Conservation (phyloP, 768 basidiomycete genomes). For the Leccinum boreale region DNA sequence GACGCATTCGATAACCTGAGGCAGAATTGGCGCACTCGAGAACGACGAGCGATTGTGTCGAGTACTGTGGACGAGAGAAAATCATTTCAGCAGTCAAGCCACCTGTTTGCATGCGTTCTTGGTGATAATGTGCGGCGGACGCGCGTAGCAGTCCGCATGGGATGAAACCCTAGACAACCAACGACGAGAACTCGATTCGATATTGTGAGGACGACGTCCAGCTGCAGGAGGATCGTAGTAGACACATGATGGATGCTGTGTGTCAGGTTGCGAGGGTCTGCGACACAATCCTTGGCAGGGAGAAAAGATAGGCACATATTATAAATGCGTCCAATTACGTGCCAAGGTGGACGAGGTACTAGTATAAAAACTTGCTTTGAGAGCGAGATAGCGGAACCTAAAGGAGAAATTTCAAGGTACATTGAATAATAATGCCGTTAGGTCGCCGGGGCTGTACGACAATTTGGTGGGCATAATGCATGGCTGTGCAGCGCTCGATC, state of each 20-base stretch:
- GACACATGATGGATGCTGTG: background rate
- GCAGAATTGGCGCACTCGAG: slow-evolving; percentile 3
- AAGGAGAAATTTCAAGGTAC: background rate
- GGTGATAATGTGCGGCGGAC: background rate
- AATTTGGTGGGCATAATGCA: background rate
- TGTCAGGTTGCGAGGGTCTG: background rate
- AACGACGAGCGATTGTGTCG: background rate
- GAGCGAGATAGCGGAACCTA: background rate
- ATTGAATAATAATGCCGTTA: background rate
- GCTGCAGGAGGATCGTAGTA: background rate
- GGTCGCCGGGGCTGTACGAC: background rate
- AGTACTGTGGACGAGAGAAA: background rate
- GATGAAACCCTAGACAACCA: slow-evolving; percentile 4
- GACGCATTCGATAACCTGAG: background rate
- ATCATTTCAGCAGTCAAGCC: background rate
- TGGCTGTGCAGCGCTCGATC: slow-evolving; percentile 4
- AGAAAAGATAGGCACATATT: background rate
- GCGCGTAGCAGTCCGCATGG: background rate
- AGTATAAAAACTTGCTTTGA: background rate
- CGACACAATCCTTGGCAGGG: background rate
- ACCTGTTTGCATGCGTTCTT: background rate
- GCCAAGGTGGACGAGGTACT: background rate
- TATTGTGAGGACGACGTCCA: background rate
- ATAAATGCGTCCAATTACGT: background rate
- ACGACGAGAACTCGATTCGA: background rate